phyloP scores from a whole-genome alignment of 1,139 yeast species.

The Pichia kudriavzevii region DNA sequence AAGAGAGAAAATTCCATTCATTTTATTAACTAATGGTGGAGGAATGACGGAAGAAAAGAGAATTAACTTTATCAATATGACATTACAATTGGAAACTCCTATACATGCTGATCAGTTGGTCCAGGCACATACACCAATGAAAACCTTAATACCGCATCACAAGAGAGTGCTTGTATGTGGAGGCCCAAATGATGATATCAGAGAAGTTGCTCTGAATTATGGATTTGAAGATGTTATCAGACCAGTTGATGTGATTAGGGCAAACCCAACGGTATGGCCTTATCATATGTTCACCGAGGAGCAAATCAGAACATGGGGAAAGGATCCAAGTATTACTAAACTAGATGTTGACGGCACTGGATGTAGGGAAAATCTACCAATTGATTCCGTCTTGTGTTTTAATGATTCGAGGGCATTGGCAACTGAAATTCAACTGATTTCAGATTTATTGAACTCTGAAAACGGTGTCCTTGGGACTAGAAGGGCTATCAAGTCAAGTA shows the following conservation, averaged over 20 bases:
- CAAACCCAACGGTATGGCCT: constrained; percentile 62
- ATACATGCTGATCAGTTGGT: constrained; percentile 62
- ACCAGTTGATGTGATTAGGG: constrained; percentile 62
- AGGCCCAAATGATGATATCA: constrained; percentile 62
- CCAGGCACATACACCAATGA: constrained; percentile 89
- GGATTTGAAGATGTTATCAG: constrained; percentile 77
- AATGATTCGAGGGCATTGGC: constrained; percentile 92
- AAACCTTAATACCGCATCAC: constrained; percentile 45
- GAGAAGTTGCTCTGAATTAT: constrained; percentile 65
- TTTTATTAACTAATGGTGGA: constrained; percentile 88
- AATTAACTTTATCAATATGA: constrained; percentile 44
- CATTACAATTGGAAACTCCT: constrained; percentile 32
- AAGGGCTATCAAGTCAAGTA: constrained; percentile 28
- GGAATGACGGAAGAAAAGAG: constrained; percentile 66
- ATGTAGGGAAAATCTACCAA: constrained; percentile 30
- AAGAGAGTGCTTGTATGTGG: constrained; percentile 78
- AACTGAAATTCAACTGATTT: constrained; percentile 70
- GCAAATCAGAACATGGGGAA: constrained; percentile 40
- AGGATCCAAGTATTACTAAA: constrained; percentile 21
- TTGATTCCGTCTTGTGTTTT: constrained; percentile 79
- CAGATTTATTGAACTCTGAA: constrained; percentile 62
- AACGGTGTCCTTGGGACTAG: constrained; percentile 61
- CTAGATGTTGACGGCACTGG: constrained; percentile 27
- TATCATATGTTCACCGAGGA: constrained; percentile 46
- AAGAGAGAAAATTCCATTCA: constrained; percentile 60